A percentile compares a stretch with the other conserved stretches of the same genome.
phyloP scores from a whole-genome alignment of 176 grass and related monocot genomes.

The Zizania latifolia region DNA sequence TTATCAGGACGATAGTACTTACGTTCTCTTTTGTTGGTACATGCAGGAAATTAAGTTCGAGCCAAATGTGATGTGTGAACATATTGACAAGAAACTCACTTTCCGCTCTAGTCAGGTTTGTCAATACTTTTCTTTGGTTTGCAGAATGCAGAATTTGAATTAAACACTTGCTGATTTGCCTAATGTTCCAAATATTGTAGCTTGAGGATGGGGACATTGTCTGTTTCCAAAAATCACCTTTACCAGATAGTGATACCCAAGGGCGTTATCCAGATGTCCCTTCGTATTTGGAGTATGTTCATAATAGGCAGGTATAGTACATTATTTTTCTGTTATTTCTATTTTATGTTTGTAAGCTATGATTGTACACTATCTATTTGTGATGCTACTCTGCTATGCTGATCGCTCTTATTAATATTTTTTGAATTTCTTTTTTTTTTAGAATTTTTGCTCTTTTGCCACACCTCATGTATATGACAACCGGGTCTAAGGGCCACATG shows the following conservation, averaged over 20 bases:
- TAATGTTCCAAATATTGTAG: conserved; percentile 41
- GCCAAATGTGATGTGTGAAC: conserved; percentile 76
- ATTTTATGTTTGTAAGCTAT: neutral
- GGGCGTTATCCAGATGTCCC: conserved; percentile 72
- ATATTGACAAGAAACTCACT: conserved; percentile 65
- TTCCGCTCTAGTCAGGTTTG: conserved; percentile 73
- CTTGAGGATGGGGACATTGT: conserved; percentile 95
- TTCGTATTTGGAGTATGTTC: conserved; percentile 89
- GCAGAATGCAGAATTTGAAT: neutral
- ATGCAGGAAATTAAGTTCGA: conserved; percentile 90
- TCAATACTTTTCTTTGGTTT: conserved; percentile 9
- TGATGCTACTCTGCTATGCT: conserved; percentile 10
- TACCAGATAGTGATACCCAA: conserved; percentile 42
- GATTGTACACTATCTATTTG: conserved; percentile 12
- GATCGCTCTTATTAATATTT: neutral
- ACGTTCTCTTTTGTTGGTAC: conserved; percentile 15
- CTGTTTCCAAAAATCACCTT: conserved; percentile 58
- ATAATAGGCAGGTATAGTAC: conserved; percentile 76
- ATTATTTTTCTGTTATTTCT: neutral
- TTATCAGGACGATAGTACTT: neutral
- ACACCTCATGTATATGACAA: too few relatives aligned
- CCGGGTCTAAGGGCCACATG: too few relatives aligned
- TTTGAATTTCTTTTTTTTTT: too few relatives aligned
- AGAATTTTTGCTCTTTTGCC: too few relatives aligned
- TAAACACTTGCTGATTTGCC: neutral